These are phyloP conservation scores for Scytalidium lignicola DNA, from an alignment of 2,329 filamentous ascomycete genomes.

Conservation along the genomic window DNA sequence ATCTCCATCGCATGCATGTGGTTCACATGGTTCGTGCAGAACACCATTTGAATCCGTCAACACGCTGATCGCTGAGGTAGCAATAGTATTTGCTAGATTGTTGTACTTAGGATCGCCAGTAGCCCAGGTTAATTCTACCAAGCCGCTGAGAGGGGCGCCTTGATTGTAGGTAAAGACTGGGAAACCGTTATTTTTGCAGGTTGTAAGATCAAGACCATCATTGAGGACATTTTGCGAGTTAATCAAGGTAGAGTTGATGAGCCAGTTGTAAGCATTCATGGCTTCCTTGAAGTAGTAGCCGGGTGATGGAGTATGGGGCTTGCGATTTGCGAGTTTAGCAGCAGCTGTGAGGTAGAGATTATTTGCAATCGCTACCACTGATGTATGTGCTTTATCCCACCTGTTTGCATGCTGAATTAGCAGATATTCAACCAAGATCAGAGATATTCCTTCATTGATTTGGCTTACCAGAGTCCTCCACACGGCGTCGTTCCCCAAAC, in stretches of 20 bases:
- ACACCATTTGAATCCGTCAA: conserved; percentile 42
- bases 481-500: conserved; percentile 45
- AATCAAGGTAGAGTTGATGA: conserved; percentile 41
- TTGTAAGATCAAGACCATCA: conserved; percentile 41
- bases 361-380: conserved; percentile 53
- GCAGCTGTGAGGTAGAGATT: conserved; percentile 51
- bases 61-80: conserved; percentile 44
- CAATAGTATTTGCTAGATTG: conserved; percentile 47
- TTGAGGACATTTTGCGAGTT: conserved; percentile 45
- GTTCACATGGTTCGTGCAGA: conserved; percentile 50
- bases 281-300: conserved; percentile 55
- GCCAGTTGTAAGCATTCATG: conserved; percentile 45
- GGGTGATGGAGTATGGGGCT: conserved; percentile 40
- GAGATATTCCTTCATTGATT: neutral
- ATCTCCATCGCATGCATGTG: conserved; percentile 36
- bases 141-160: conserved; percentile 53
- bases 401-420: conserved; percentile 7
- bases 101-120: conserved; percentile 36
- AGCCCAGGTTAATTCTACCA: conserved; percentile 52
- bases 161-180: conserved; percentile 52
- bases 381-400: conserved; percentile 49
- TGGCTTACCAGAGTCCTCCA: conserved; percentile 43
- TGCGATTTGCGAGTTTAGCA: conserved; percentile 50
- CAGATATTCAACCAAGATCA: conserved; percentile 1
- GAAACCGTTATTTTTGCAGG: conserved; percentile 43